Percentiles rank a stretch among this genome's conserved stretches.
These are phyloP conservation scores for Phoma sp. DNA, from an alignment of 2,329 filamentous ascomycete genomes.

Conservation along the genomic window DNA sequence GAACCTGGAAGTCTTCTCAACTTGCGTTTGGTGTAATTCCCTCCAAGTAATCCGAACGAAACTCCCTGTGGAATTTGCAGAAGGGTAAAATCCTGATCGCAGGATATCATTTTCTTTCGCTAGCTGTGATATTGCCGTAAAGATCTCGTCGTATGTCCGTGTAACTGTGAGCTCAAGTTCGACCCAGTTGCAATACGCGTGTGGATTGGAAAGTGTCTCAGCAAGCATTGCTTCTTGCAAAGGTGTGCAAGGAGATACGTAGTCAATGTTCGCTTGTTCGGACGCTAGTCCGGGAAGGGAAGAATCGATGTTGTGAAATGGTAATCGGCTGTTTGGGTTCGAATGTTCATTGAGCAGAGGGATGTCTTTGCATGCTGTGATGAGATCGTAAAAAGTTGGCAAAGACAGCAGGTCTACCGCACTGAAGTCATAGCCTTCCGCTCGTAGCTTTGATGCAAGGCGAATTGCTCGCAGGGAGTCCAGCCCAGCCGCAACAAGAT, in stretches of 20 bases:
- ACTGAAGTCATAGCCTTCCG: slow-evolving; percentile 61
- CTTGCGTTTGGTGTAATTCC: slow-evolving; percentile 52
- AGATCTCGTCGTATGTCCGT: slow-evolving; percentile 50
- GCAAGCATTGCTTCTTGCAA: slow-evolving; percentile 82
- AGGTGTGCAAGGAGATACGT: slow-evolving; percentile 69
- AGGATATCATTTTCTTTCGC: slow-evolving; percentile 67
- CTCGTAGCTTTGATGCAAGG: slow-evolving; percentile 70
- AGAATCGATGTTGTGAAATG: not conserved
- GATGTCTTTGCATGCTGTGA: slow-evolving; percentile 25
- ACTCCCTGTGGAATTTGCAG: slow-evolving; percentile 50
- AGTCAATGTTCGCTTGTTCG: slow-evolving; percentile 23
- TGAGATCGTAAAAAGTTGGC: slow-evolving; percentile 52
- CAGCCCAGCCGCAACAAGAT: slow-evolving; percentile 64
- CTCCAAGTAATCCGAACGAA: slow-evolving; percentile 73
- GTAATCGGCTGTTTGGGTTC: not conserved
- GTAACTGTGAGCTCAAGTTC: slow-evolving; percentile 64
- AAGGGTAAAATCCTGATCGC: slow-evolving; percentile 73
- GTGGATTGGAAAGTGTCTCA: slow-evolving; percentile 68
- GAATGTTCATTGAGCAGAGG: not conserved
- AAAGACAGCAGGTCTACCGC: slow-evolving; percentile 69
- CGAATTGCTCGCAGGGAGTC: slow-evolving; percentile 72
- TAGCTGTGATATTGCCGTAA: slow-evolving; percentile 35
- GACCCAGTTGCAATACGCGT: slow-evolving; percentile 80
- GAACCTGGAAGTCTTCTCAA: slow-evolving; percentile 53
- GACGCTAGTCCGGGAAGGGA: not conserved